Conservation (phyloP, 2,329 filamentous ascomycete genomes). For the Paraconiothyrium sp. region DNA sequence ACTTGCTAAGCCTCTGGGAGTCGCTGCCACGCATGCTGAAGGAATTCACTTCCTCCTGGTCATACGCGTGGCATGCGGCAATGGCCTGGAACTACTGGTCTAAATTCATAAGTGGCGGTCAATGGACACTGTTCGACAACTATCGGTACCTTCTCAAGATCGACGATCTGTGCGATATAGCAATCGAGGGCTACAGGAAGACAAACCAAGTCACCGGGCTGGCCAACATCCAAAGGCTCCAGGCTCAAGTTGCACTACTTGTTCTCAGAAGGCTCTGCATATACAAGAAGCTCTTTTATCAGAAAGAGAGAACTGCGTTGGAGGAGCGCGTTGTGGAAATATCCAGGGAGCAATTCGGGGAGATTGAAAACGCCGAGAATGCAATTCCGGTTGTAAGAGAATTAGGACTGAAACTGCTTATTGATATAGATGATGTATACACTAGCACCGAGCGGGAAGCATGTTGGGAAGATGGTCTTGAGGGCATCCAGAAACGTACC, state of each 20-base stretch:
- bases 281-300: not conserved
- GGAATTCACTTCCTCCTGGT: constrained; percentile 5
- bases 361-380: not conserved
- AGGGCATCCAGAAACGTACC: constrained; percentile 7
- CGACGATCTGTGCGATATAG: constrained; percentile 8
- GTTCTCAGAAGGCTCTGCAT: not conserved
- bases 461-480: constrained; percentile 13
- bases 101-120: not conserved
- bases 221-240: constrained; percentile 4
- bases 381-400: not conserved
- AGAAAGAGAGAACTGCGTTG: not conserved
- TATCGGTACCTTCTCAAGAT: not conserved
- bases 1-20: constrained; percentile 4
- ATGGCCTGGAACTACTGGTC: constrained; percentile 11
- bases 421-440: constrained; percentile 7
- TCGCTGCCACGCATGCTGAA: constrained; percentile 12
- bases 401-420: not conserved
- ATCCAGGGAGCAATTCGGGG: not conserved
- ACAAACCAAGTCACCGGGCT: not conserved
- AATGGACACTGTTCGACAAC: constrained; percentile 12
- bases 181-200: constrained; percentile 11
- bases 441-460: constrained; percentile 11
- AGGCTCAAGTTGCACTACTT: constrained; percentile 9
- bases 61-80: constrained; percentile 6
- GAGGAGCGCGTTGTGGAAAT: constrained; percentile 1